These are phyloP conservation scores for Fusarium sp. DNA, from an alignment of 2,329 filamentous ascomycete genomes.

Conservation along the genomic window DNA sequence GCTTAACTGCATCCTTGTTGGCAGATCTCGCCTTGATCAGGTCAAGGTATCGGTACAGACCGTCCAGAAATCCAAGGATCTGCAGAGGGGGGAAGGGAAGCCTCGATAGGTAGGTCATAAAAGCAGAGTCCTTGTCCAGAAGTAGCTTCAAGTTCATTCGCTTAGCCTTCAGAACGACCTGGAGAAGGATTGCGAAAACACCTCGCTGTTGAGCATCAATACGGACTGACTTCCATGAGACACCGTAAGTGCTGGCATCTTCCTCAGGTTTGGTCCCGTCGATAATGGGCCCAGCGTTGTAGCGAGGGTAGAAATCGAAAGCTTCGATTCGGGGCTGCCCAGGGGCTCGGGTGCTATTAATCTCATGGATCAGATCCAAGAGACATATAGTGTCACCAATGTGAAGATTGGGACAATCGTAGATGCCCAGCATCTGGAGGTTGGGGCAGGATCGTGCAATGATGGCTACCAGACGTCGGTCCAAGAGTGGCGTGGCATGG, in stretches of 20 bases:
- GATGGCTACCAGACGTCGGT: constrained; percentile 48
- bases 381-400: constrained; percentile 48
- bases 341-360: constrained; percentile 43
- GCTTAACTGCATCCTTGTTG: constrained; percentile 15
- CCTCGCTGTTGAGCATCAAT: constrained; percentile 42
- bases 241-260: constrained; percentile 40
- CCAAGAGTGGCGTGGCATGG: constrained; percentile 44
- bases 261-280: neutral
- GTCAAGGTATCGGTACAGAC: constrained; percentile 44
- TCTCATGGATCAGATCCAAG: constrained; percentile 49
- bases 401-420: constrained; percentile 50
- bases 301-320: constrained; percentile 50
- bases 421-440: constrained; percentile 48
- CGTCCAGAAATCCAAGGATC: constrained; percentile 47
- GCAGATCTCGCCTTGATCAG: constrained; percentile 1
- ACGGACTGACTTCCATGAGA: constrained; percentile 40
- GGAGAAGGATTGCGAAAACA: constrained; percentile 46
- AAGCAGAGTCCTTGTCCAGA: constrained; percentile 45
- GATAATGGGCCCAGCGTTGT: constrained; percentile 40
- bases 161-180: constrained; percentile 48
- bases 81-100: constrained; percentile 45
- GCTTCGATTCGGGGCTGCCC: constrained; percentile 30
- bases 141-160: constrained; percentile 44
- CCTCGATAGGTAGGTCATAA: constrained; percentile 43
- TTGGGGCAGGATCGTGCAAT: constrained; percentile 47